These are phyloP conservation scores for Limonium bicolor DNA, from an alignment of 148 eudicot genomes.

Conservation along the genomic window DNA sequence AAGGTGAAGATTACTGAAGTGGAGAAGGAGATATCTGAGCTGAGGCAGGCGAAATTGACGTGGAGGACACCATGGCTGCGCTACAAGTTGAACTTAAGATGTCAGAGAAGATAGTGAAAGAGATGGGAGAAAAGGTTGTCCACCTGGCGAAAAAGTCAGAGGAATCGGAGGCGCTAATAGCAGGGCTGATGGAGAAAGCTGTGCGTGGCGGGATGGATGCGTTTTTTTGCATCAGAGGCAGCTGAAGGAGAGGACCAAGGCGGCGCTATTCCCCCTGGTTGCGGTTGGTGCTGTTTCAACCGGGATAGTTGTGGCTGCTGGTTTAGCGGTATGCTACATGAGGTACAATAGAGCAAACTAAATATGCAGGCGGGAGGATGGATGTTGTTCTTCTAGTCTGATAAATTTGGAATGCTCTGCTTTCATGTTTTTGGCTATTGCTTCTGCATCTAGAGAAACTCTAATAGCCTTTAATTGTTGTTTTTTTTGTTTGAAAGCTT, in stretches of 20 bases:
- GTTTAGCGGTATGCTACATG: constrained; percentile 2
- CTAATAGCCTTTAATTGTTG: too few species aligned
- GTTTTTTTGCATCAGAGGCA: background rate
- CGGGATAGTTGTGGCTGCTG: constrained; percentile 1
- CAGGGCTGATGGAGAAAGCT: constrained; percentile 4
- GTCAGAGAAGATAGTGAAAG: background rate
- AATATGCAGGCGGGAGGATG: too few species aligned
- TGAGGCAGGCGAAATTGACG: too few species aligned
- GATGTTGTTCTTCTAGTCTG: too few species aligned
- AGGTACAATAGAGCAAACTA: background rate
- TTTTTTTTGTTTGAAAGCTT: too few species aligned
- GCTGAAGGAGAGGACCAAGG: background rate
- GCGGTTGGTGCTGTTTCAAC: constrained; percentile 2
- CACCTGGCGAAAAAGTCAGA: background rate
- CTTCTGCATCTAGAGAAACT: too few species aligned
- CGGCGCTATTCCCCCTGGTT: background rate
- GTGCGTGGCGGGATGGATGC: background rate
- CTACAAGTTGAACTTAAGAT: background rate
- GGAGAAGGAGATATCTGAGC: background rate
- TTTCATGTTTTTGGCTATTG: too few species aligned
- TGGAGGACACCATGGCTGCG: background rate
- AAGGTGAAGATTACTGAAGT: constrained; percentile 2
- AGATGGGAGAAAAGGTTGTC: background rate
- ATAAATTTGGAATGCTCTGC: too few species aligned
- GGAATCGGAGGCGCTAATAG: background rate